Evolutionary conservation across 2,329 filamentous ascomycete species (phyloP).

Genomic region (Fusarium sp.): DNA sequence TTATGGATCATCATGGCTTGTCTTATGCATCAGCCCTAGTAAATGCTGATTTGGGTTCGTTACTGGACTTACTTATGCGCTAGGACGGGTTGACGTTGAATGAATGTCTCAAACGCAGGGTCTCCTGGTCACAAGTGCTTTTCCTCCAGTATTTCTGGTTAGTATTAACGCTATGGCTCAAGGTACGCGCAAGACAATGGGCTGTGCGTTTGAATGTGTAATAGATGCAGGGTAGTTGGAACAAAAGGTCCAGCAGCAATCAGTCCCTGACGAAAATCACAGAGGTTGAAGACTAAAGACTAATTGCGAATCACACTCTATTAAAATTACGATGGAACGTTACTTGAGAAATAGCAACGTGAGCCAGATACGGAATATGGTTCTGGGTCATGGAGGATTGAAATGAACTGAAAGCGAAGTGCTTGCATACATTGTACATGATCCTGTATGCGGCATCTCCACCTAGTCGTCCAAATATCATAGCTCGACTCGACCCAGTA

Average conservation of each 20-base stretch:
- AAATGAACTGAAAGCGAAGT: not conserved
- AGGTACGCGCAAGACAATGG: slow-evolving; percentile 24
- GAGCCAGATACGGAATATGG: not conserved
- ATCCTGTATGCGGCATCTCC: not conserved
- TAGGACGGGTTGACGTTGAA: slow-evolving; percentile 16
- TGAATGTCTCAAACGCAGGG: slow-evolving; percentile 21
- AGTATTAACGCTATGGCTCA: slow-evolving; percentile 9
- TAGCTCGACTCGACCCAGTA: slow-evolving; percentile 6
- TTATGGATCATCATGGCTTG: slow-evolving; percentile 21
- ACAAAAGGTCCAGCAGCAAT: slow-evolving; percentile 21
- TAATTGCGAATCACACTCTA: slow-evolving; percentile 19
- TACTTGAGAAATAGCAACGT: not conserved
- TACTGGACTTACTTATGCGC: slow-evolving; percentile 32
- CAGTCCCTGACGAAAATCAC: slow-evolving; percentile 1
- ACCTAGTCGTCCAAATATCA: not conserved
- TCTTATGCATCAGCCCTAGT: slow-evolving; percentile 26
- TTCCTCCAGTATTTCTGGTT: slow-evolving; percentile 1
- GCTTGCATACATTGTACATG: not conserved
- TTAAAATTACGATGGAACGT: slow-evolving; percentile 8
- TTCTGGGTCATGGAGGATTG: not conserved
- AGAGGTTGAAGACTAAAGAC: slow-evolving; percentile 6
- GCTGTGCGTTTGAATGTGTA: slow-evolving; percentile 10
- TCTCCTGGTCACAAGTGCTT: slow-evolving; percentile 18
- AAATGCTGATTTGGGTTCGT: slow-evolving; percentile 16
- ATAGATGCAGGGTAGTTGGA: slow-evolving; percentile 32